These are phyloP conservation scores for Parmales sp. DNA, from an alignment of 108 stramenopile species.

Conservation along the genomic window DNA sequence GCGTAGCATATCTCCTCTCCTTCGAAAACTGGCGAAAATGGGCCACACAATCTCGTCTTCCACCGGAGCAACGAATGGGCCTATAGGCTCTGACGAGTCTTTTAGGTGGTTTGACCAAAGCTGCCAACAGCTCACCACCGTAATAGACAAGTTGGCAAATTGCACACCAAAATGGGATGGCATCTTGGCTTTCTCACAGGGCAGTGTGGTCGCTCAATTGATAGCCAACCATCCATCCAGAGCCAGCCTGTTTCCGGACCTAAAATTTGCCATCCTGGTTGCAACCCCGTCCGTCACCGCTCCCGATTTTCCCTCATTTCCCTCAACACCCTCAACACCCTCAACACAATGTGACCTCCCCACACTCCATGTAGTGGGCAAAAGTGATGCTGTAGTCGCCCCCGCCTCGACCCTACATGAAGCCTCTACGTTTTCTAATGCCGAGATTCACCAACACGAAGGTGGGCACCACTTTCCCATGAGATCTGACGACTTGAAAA, in stretches of 20 bases:
- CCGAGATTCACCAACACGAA: constrained; percentile 31
- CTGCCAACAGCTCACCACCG: not conserved
- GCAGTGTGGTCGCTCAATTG: not conserved
- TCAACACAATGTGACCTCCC: constrained; percentile 28
- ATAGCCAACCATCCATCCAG: not conserved
- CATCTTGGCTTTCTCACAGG: constrained; percentile 4
- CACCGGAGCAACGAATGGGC: not conserved
- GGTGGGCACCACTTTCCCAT: constrained; percentile 71
- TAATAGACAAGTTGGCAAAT: not conserved
- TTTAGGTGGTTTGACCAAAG: not conserved
- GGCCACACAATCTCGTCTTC: not conserved
- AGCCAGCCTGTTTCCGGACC: not conserved
- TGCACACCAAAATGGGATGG: not conserved
- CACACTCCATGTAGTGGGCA: constrained; percentile 59
- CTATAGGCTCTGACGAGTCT: not conserved
- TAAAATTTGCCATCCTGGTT: not conserved
- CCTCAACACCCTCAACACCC: not conserved
- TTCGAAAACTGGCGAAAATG: not conserved
- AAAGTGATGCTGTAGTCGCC: constrained; percentile 40
- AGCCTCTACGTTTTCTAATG: constrained; percentile 17
- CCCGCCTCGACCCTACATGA: constrained; percentile 16
- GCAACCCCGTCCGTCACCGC: not conserved
- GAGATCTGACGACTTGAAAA: constrained; percentile 33
- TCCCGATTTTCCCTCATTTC: not conserved
- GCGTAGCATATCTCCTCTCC: not conserved